A percentile compares a stretch with the other conserved stretches of the same genome.
These are phyloP conservation scores for Suillus weaverae DNA, from an alignment of 768 basidiomycete species.

Conservation along the genomic window DNA sequence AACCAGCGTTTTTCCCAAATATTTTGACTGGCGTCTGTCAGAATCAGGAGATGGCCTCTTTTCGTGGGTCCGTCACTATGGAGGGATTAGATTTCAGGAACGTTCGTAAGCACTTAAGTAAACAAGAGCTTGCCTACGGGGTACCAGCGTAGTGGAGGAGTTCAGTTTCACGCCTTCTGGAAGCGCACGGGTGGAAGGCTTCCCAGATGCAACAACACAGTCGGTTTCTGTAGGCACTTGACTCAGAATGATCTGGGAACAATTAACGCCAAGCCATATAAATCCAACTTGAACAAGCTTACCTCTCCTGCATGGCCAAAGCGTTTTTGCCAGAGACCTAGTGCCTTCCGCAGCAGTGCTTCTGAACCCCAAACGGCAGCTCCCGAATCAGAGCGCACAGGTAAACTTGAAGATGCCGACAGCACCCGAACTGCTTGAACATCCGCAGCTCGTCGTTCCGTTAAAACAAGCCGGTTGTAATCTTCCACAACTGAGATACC, in stretches of 20 bases:
- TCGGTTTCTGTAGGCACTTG: conserved; percentile 68
- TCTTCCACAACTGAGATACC: conserved; percentile 90
- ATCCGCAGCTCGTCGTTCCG: conserved; percentile 78
- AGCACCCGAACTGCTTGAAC: conserved; percentile 88
- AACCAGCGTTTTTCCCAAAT: conserved; percentile 86
- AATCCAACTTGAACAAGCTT: conserved; percentile 22
- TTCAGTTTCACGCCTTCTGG: conserved; percentile 63
- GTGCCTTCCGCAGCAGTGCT: conserved; percentile 59
- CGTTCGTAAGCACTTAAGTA: conserved; percentile 2
- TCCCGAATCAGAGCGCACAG: conserved; percentile 49
- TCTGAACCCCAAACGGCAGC: conserved; percentile 65
- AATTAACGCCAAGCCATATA: conserved; percentile 7
- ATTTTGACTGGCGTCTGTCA: conserved; percentile 78
- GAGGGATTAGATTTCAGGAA: conserved; percentile 5
- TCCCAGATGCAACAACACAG: conserved; percentile 36
- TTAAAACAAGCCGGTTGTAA: conserved; percentile 67
- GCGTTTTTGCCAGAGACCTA: conserved; percentile 82
- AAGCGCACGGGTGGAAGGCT: conserved; percentile 14
- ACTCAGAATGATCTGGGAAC: conserved; percentile 69
- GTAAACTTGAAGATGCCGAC: conserved; percentile 50
- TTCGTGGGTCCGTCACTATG: conserved; percentile 79
- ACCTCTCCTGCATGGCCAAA: conserved; percentile 80
- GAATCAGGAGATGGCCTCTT: conserved; percentile 78
- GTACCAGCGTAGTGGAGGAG: conserved; percentile 70
- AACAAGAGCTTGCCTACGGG: conserved; percentile 56